Base-by-base conservation (phyloP, 208 protist species). In the Endotrypanum monterogeii region DNA sequence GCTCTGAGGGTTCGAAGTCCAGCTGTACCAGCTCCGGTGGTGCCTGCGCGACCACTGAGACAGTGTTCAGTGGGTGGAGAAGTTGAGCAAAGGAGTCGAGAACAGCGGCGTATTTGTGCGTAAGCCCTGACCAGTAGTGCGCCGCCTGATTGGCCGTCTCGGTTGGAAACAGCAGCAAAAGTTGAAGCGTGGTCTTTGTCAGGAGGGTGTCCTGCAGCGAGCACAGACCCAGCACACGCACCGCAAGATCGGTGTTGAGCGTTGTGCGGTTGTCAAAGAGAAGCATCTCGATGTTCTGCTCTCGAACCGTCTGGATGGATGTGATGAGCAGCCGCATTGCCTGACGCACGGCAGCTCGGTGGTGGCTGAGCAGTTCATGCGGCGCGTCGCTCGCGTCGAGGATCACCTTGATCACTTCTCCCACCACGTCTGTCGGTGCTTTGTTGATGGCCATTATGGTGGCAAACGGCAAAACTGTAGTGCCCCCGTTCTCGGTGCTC, bases 251-350 rank as follows among this genome's bases (percentile, higher is more conserved):
- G 18, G 71, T 83, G 68, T 86, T 94, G 44, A 86, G 84, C 23
- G 78, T 77, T 20, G 89, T 93, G 61, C 89, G 84, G 11, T 86
- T 83, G 81, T 92, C 89, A 76, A 97, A 97, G 30, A 86, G 82
- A 71, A 94, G 84, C 46, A 88, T 51, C 41, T 92, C 82, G 11
- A 92, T 55, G 56, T 74, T 62, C 58, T 93, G 89, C 51, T 91
- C 82, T 48, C 77, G 55, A 69, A 83, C 83, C 2, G 89, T 68
- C 5, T 75, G 76, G 55, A 93, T 89, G 6, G 92, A 84, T 11
- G 84, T 86, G 60, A 82, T 83, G 63, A 96, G 73, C 14, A 96
- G 80, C 11, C 67, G 77, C 54, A 96, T 69, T 50, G 88, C 92
- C 68, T 96, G 92, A 54, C 89, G 89, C 5, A 89, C 81, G n/a